Conservation (phyloP, 2,329 filamentous ascomycete genomes). For the Xylariaceae sp. region DNA sequence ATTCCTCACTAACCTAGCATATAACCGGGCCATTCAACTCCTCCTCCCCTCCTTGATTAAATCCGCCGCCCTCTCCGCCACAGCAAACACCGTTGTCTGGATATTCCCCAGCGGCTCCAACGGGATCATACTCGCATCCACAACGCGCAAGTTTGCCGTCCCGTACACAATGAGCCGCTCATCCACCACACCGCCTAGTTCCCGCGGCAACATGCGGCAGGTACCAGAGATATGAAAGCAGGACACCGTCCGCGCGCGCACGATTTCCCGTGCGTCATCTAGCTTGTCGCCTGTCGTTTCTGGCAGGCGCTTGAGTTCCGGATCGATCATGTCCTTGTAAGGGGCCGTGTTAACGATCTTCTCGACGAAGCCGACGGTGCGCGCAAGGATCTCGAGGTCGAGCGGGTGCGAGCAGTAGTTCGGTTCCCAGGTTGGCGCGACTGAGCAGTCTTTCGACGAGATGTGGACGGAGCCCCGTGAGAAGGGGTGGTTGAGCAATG, state of each 20-base stretch:
- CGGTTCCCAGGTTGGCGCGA: constrained; percentile 48
- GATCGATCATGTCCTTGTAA: constrained; percentile 38
- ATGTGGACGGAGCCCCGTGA: constrained; percentile 58
- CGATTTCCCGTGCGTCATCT: constrained; percentile 35
- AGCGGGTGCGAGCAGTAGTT: constrained; percentile 51
- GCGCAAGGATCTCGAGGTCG: constrained; percentile 48
- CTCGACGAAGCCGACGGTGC: constrained; percentile 40
- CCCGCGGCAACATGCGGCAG: constrained; percentile 44
- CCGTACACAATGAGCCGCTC: constrained; percentile 40
- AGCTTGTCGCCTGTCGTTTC: constrained; percentile 30
- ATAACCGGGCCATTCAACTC: neutral
- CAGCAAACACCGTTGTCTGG: constrained; percentile 24
- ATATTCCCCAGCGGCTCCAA: constrained; percentile 24
- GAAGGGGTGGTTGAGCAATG: constrained; percentile 57
- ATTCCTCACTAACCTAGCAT: no score
- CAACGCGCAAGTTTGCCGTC: constrained; percentile 32
- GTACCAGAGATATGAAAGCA: constrained; percentile 47
- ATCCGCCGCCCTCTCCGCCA: constrained; percentile 23
- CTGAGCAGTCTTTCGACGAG: constrained; percentile 36
- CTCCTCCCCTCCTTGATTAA: constrained; percentile 22
- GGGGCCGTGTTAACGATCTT: constrained; percentile 34
- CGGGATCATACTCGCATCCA: constrained; percentile 25
- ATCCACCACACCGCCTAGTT: constrained; percentile 42
- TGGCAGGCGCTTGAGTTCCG: constrained; percentile 35
- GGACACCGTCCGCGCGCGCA: constrained; percentile 33